Percentiles rank a stretch among this genome's conserved stretches.
These are phyloP conservation scores for Allium fistulosum DNA, from an alignment of 106 monocot genomes.

Conservation along the genomic window DNA sequence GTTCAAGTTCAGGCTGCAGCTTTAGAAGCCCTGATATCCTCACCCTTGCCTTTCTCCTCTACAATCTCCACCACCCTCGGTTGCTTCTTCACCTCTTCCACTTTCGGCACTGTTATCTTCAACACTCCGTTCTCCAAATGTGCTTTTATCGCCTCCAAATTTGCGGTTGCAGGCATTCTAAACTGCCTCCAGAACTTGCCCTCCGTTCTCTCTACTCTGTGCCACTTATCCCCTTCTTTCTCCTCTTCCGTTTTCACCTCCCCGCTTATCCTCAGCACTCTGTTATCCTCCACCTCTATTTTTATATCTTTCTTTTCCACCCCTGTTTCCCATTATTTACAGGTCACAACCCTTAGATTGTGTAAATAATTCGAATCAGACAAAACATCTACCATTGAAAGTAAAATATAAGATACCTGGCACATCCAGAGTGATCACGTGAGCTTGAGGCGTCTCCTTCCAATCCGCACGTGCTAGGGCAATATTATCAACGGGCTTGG, in stretches of 20 bases:
- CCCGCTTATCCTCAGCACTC: conserved; percentile 38
- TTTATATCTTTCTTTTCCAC: conserved; percentile 39
- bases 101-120: conserved; percentile 31
- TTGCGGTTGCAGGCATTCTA: conserved; percentile 28
- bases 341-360: neutral
- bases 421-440: conserved; percentile 66
- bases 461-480: conserved; percentile 51
- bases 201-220: conserved; percentile 27
- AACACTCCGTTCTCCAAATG: conserved; percentile 38
- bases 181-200: conserved; percentile 56
- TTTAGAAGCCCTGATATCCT: conserved; percentile 1
- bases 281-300: conserved; percentile 49
- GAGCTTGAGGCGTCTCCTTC: conserved; percentile 64
- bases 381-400: neutral
- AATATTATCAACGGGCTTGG: neutral
- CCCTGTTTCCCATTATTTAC: conserved; percentile 13
- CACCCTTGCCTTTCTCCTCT: conserved; percentile 6
- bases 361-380: neutral
- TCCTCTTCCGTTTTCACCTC: conserved; percentile 34
- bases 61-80: conserved; percentile 23
- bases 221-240: conserved; percentile 34
- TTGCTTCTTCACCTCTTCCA: conserved; percentile 26
- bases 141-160: conserved; percentile 25
- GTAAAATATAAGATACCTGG: conserved; percentile 27
- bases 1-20: no score